These are phyloP conservation scores for Solanum okadae DNA, from an alignment of 257 asterid genomes.

Conservation along the genomic window DNA sequence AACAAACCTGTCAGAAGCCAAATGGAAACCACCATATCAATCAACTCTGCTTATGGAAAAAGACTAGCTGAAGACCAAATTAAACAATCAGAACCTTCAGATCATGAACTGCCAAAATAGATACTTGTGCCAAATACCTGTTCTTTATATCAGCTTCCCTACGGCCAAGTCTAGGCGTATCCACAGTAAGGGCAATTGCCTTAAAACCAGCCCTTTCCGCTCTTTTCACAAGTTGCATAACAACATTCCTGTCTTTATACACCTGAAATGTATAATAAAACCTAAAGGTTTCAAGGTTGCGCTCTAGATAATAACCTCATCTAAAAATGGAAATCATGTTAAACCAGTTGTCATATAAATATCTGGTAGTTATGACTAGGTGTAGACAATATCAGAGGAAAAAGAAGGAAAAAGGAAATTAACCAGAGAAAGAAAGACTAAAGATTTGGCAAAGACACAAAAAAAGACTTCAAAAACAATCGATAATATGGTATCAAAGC, in stretches of 20 bases:
- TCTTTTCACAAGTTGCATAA: slow-evolving; percentile 54
- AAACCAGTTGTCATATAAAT: not conserved
- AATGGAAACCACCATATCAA: not conserved
- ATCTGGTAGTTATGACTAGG: not conserved
- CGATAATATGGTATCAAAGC: not conserved
- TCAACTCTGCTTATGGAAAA: not conserved
- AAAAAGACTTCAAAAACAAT: not conserved
- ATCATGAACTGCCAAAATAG: not conserved
- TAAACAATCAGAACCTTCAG: not conserved
- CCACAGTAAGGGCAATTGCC: slow-evolving; percentile 78
- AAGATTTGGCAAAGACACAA: not conserved
- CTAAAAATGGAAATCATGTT: not conserved
- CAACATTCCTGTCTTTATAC: slow-evolving; percentile 48
- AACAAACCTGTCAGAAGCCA: slow-evolving; percentile 38
- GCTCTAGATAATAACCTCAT: not conserved
- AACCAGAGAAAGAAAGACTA: not conserved
- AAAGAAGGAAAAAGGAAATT: not conserved
- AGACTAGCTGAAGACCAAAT: not conserved
- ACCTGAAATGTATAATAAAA: slow-evolving; percentile 28
- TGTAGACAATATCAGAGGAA: not conserved
- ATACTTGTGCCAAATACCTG: slow-evolving; percentile 27
- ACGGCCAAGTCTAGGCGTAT: slow-evolving; percentile 78
- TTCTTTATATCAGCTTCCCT: slow-evolving; percentile 92
- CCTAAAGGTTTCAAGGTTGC: not conserved
- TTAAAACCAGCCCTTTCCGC: slow-evolving; percentile 81